Conservation (phyloP, 352 stramenopile species). For the Aphanomyces stellatus region DNA sequence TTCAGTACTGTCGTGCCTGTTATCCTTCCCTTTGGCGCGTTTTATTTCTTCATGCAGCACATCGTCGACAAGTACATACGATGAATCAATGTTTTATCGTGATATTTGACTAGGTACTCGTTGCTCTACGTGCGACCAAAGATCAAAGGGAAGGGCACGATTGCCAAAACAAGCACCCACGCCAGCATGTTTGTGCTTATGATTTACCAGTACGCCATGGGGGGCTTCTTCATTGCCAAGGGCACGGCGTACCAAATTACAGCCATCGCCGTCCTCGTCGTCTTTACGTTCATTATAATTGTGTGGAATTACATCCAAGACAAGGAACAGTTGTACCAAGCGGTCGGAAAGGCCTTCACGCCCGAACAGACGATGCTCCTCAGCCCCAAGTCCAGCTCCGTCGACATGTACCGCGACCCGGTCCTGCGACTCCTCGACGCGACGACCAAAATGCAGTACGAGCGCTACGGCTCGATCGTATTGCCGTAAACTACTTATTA, state of each 20-base stretch:
- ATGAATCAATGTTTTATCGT: neutral
- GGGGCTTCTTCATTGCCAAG: slow-evolving; percentile 72
- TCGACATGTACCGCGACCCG: slow-evolving; percentile 18
- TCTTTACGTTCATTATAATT: slow-evolving; percentile 72
- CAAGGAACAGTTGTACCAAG: slow-evolving; percentile 41
- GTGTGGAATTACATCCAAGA: slow-evolving; percentile 80
- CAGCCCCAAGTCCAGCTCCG: neutral
- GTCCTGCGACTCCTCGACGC: neutral
- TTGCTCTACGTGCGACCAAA: slow-evolving; percentile 66
- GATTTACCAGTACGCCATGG: slow-evolving; percentile 76
- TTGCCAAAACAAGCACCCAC: slow-evolving; percentile 70
- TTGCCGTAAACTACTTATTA: neutral
- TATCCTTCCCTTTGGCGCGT: slow-evolving; percentile 64
- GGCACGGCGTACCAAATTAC: slow-evolving; percentile 66
- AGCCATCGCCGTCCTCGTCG: slow-evolving; percentile 61
- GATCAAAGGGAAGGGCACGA: slow-evolving; percentile 77
- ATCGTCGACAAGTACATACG: slow-evolving; percentile 50
- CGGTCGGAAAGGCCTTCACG: slow-evolving; percentile 1
- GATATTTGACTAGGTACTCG: slow-evolving; percentile 32
- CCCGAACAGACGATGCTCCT: slow-evolving; percentile 13
- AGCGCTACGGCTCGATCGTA: neutral
- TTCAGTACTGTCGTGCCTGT: slow-evolving; percentile 81
- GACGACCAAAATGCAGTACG: neutral
- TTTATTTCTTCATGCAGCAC: slow-evolving; percentile 83
- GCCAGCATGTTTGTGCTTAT: slow-evolving; percentile 71